Percentiles rank a stretch among this genome's conserved stretches.
Conservation (phyloP, 768 basidiomycete genomes). For the Agaricus blazei region DNA sequence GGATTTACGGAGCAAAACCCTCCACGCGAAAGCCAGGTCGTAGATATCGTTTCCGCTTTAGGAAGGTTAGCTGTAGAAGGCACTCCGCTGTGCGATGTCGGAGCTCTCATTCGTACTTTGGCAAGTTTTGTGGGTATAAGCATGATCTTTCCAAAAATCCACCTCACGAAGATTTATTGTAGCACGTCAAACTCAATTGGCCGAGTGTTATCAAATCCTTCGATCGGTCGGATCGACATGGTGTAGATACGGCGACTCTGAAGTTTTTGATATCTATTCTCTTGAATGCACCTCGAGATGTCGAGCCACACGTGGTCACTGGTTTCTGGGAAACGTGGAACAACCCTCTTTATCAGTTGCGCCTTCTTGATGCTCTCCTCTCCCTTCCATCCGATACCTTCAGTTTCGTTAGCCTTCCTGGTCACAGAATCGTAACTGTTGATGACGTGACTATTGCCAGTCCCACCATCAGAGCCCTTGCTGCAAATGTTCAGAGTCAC, state of each 20-base stretch:
- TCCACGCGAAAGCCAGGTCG: conserved; percentile 63
- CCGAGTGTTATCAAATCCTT: conserved; percentile 79
- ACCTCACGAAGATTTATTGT: conserved; percentile 12
- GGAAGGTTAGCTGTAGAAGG: conserved; percentile 72
- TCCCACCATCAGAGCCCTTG: conserved; percentile 88
- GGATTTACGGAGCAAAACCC: conserved; percentile 69
- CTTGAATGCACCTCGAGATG: conserved; percentile 72
- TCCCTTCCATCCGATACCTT: conserved; percentile 88
- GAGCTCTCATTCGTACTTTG: conserved; percentile 66
- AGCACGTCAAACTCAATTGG: conserved; percentile 76
- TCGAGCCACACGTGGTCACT: conserved; percentile 71
- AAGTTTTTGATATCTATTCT: conserved; percentile 88
- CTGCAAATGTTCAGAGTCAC: conserved; percentile 85
- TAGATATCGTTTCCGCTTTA: conserved; percentile 67
- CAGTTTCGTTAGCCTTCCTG: conserved; percentile 86
- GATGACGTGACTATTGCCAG: conserved; percentile 83
- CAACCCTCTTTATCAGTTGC: conserved; percentile 81
- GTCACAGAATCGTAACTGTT: conserved; percentile 77
- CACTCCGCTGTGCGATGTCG: conserved; percentile 66
- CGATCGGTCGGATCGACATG: conserved; percentile 78
- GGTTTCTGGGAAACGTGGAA: conserved; percentile 87
- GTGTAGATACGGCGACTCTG: conserved; percentile 84
- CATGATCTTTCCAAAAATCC: neutral
- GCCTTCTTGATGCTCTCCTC: conserved; percentile 82
- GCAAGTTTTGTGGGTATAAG: conserved; percentile 60